Conservation (phyloP, 768 basidiomycete species). For the Podaxis sp. region DNA sequence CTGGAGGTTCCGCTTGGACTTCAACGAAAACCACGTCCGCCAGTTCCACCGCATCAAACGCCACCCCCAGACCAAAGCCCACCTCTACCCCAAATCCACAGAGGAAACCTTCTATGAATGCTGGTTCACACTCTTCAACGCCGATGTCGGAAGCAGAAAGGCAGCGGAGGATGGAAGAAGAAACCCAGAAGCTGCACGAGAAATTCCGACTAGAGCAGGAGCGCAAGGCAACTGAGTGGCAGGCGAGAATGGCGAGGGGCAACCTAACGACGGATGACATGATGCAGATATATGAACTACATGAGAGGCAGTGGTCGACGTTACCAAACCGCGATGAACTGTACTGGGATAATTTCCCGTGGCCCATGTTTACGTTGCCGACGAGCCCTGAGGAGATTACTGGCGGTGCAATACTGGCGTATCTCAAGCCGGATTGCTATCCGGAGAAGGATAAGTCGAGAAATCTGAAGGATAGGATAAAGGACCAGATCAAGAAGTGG, state of each 20-base stretch:
- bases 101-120: slow-evolving; percentile 34
- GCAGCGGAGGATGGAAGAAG: slow-evolving; percentile 63
- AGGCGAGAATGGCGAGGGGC: slow-evolving; percentile 51
- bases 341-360: slow-evolving; percentile 70
- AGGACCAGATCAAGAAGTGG: slow-evolving; percentile 75
- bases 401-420: slow-evolving; percentile 52
- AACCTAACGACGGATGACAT: slow-evolving; percentile 59
- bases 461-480: slow-evolving; percentile 67
- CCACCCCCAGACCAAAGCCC: slow-evolving; percentile 27
- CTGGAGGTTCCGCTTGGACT: slow-evolving; percentile 24
- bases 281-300: slow-evolving; percentile 52
- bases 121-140: slow-evolving; percentile 26
- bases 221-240: slow-evolving; percentile 52
- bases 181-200: slow-evolving; percentile 65
- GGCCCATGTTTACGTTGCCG: slow-evolving; percentile 67
- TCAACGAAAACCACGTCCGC: slow-evolving; percentile 29
- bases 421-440: slow-evolving; percentile 58
- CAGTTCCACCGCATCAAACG: slow-evolving; percentile 20
- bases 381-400: slow-evolving; percentile 62
- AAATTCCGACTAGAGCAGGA: slow-evolving; percentile 70
- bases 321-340: slow-evolving; percentile 42
- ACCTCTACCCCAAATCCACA: slow-evolving; percentile 28
- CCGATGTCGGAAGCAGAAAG: slow-evolving; percentile 51
- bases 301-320: slow-evolving; percentile 62
- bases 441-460: slow-evolving; percentile 52